Evolutionary conservation across 1,139 yeast species (phyloP).

Genomic region (Taphrina deformans): DNA sequence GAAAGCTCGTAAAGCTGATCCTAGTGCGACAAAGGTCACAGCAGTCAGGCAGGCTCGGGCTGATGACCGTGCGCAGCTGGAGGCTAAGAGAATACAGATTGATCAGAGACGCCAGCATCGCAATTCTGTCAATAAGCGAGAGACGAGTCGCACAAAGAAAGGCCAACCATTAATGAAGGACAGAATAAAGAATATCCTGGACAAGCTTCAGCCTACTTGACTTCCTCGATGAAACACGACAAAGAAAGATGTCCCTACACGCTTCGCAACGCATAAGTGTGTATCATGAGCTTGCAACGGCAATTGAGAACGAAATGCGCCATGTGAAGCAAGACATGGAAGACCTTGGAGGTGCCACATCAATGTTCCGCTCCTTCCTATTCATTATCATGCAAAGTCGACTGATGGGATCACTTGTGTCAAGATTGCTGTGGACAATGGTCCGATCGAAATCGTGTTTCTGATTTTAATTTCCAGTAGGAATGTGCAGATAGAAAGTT

Average conservation of each 20-base stretch:
- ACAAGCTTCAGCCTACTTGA: slow-evolving; percentile 22
- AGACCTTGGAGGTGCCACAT: too few relatives aligned
- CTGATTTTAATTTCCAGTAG: neutral
- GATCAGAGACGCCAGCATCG: slow-evolving; percentile 6
- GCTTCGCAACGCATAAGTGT: too few relatives aligned
- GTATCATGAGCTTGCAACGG: too few relatives aligned
- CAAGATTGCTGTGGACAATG: too few relatives aligned
- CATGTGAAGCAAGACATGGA: too few relatives aligned
- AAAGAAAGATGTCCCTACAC: too few relatives aligned
- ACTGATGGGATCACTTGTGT: too few relatives aligned
- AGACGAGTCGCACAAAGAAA: slow-evolving; percentile 18
- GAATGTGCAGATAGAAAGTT: neutral
- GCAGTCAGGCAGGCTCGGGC: neutral
- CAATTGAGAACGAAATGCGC: too few relatives aligned
- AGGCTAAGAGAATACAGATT: neutral
- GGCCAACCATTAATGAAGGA: slow-evolving; percentile 32
- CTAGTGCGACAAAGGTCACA: neutral
- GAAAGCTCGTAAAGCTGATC: slow-evolving; percentile 3
- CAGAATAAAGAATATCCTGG: slow-evolving; percentile 25
- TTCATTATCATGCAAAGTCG: too few relatives aligned
- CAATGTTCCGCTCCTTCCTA: too few relatives aligned
- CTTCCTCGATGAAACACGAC: too few relatives aligned
- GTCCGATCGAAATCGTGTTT: neutral
- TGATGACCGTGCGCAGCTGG: neutral
- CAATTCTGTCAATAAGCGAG: slow-evolving; percentile 9